Conservation (phyloP, 108 stramenopile species). For the Conticribra weissflogii region DNA sequence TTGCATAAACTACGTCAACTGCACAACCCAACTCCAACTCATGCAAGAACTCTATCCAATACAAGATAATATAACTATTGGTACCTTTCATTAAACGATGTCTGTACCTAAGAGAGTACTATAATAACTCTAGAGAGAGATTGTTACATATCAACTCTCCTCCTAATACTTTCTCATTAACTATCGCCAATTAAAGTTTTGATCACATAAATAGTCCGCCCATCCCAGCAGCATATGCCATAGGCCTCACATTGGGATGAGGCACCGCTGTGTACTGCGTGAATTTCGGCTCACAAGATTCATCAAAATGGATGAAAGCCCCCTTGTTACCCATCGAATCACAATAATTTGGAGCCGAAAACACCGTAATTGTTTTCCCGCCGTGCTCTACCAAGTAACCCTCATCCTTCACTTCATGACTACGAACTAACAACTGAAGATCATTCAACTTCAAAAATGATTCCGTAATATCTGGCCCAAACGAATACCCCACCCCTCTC, state of each 20-base stretch:
- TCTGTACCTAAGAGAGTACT: too few species aligned
- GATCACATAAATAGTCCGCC: conserved; percentile 68
- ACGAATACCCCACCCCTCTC: conserved; percentile 96
- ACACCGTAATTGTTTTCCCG: conserved; percentile 98
- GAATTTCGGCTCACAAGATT: conserved; percentile 81
- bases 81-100: too few species aligned
- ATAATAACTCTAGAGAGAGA: too few species aligned
- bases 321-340: conserved; percentile 99
- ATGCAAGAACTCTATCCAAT: too few species aligned
- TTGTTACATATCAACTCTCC: too few species aligned
- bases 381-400: conserved; percentile 99
- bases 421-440: conserved; percentile 87
- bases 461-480: conserved; percentile 96
- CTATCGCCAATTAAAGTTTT: too few species aligned
- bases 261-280: conserved; percentile 91
- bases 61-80: too few species aligned
- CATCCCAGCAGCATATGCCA: conserved; percentile 97
- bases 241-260: conserved; percentile 96
- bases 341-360: conserved; percentile 99
- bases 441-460: conserved; percentile 86
- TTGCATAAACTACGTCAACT: too few species aligned
- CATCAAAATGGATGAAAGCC: conserved; percentile 94
- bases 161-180: too few species aligned
- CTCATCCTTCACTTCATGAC: conserved; percentile 98
- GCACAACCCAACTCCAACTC: too few species aligned